These are phyloP conservation scores for Aureobasidium sp. DNA, from an alignment of 2,329 filamentous ascomycete species.

Conservation along the genomic window DNA sequence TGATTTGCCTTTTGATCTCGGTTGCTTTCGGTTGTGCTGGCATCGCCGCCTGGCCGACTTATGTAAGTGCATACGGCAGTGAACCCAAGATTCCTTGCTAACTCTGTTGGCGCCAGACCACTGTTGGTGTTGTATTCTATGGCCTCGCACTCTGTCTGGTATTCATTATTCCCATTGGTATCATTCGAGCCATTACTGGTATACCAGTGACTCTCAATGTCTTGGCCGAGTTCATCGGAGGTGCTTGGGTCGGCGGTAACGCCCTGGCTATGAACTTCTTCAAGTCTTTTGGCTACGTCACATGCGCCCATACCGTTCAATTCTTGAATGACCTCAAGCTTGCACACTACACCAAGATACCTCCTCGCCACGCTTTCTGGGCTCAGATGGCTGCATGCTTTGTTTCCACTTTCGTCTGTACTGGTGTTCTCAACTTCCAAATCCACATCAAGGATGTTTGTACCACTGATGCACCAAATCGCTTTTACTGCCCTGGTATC, in stretches of 20 bases:
- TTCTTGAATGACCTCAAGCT: constrained; percentile 10
- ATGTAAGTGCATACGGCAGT: not conserved
- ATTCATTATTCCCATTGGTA: not conserved
- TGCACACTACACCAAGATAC: constrained; percentile 8
- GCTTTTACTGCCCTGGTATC: constrained; percentile 9
- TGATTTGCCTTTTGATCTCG: not conserved
- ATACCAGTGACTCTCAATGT: constrained; percentile 3
- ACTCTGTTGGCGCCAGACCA: not conserved
- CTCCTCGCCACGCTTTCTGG: not conserved
- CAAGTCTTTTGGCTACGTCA: constrained; percentile 7
- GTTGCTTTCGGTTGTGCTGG: constrained; percentile 6
- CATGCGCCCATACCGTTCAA: constrained; percentile 4
- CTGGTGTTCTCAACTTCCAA: constrained; percentile 9
- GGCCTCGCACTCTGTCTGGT: constrained; percentile 6
- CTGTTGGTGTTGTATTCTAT: constrained; percentile 5
- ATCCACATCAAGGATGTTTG: constrained; percentile 12
- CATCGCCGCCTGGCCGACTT: constrained; percentile 7
- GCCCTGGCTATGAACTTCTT: constrained; percentile 13
- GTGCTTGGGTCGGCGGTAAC: not conserved
- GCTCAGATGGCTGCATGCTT: not conserved
- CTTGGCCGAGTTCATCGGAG: constrained; percentile 8
- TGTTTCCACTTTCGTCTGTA: constrained; percentile 2
- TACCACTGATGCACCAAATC: constrained; percentile 1
- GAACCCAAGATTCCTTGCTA: not conserved
- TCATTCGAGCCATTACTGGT: constrained; percentile 6